Evolutionary conservation across 176 grass and related monocot genomes (phyloP).

Genomic region (Oryza officinalis): DNA sequence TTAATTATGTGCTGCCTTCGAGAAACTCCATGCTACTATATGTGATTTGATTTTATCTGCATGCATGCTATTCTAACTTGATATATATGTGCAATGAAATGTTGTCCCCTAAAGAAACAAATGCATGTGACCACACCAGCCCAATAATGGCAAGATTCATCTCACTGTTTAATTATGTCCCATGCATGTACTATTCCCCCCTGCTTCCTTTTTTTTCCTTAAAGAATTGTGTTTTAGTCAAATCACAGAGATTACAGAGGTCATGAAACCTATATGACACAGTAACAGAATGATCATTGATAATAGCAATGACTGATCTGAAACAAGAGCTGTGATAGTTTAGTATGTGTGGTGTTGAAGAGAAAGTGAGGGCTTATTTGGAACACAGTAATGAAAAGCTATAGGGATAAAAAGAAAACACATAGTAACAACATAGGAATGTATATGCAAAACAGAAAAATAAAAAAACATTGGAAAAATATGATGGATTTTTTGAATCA

Average conservation of each 20-base stretch:
- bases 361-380: neutral
- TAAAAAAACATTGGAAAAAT: too few species aligned
- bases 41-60: constrained; percentile 9
- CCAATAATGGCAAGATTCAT: constrained; percentile 7
- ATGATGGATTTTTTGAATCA: too few species aligned
- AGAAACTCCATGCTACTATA: neutral
- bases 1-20: neutral
- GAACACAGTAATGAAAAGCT: neutral
- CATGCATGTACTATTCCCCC: neutral
- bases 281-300: neutral
- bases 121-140: constrained; percentile 42
- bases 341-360: too few species aligned
- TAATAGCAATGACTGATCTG: neutral
- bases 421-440: neutral
- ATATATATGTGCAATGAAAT: constrained; percentile 1
- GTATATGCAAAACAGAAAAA: too few species aligned
- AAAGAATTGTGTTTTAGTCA: neutral
- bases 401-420: neutral
- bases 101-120: constrained; percentile 32
- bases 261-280: neutral
- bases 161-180: neutral
- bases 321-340: neutral
- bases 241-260: neutral
- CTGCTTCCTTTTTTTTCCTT: neutral
- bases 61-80: constrained; percentile 4